Conservation (phyloP, 129 eudicot genomes). For the Heracleum sosnowskyi region DNA sequence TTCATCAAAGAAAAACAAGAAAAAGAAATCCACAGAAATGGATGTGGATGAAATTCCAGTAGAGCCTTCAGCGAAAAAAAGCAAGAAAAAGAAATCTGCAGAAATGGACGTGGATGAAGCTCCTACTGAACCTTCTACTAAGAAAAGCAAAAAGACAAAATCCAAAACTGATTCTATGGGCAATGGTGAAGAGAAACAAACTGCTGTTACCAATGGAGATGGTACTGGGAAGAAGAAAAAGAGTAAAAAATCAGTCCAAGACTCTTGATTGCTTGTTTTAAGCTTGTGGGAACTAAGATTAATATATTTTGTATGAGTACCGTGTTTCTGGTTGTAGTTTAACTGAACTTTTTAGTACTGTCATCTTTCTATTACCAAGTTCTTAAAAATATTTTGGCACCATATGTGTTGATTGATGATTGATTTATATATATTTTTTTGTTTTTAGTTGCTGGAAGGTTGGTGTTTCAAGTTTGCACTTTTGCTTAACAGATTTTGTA, state of each 20-base stretch:
- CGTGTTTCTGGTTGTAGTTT: background rate
- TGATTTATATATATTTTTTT: background rate
- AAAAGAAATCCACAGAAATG: constrained; percentile 22
- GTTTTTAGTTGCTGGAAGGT: background rate
- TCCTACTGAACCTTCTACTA: constrained; percentile 29
- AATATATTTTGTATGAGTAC: background rate
- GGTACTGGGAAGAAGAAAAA: constrained; percentile 58
- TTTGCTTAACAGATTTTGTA: no score
- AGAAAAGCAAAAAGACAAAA: constrained; percentile 80
- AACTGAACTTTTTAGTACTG: background rate
- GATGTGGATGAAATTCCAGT: constrained; percentile 39
- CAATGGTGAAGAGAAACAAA: background rate
- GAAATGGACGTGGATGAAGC: constrained; percentile 55
- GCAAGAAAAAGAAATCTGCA: constrained; percentile 29
- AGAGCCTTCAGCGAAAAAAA: constrained; percentile 46
- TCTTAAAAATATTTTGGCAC: background rate
- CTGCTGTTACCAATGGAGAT: constrained; percentile 38
- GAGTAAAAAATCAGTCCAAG: background rate
- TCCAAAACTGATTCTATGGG: constrained; percentile 30
- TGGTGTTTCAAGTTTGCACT: background rate
- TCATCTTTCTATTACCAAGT: background rate
- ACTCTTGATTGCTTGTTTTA: background rate
- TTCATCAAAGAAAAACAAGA: constrained; percentile 56
- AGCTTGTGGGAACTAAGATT: background rate
- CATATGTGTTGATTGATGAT: background rate